Base-by-base conservation (phyloP, 352 stramenopile genomes). In the Pythium sukuiense region DNA sequence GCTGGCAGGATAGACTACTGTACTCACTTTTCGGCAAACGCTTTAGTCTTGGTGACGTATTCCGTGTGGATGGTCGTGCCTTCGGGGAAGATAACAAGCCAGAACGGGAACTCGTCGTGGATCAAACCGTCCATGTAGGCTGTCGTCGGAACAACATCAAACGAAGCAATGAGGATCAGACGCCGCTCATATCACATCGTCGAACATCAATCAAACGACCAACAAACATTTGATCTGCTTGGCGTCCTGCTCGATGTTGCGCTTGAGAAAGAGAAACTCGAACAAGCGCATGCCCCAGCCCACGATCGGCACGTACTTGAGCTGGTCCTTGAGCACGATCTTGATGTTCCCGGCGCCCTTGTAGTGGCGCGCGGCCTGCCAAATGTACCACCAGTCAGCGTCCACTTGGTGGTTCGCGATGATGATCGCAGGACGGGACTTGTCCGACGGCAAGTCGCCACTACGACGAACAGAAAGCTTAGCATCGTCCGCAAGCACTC, bases 341-440 rank as follows among this genome's bases (percentile, higher is more conserved):
- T 97, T 97, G 59, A 97, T 76, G 75, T 95, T 92, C 11, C 88
- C 88, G 7, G 87, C 82, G 27, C 81, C 83, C 0, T 80, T 58
- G 29, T 80, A 61, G 18, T 77, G 61, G 7, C 86, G 84, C 65
- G 89, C 81, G 30, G 90, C 81, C 67, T 95, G 85, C 85, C 92
- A 97, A 50, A 97, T 83, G 70, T 94, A 97, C 92, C 92, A 98
- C 79, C 91, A 98, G 77, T 98, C 95, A 12, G 83, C 89, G 72
- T 98, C 89, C 37, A 95, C 81, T 50, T 97, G 79, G 75, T 98
- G 93, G 76, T 98, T 98, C 8, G 79, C 86, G 29, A 98, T 86
- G 64, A 98, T 79, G 62, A 98, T 92, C 7, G 76, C 83, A 13
- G 90, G 90, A 16, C 89, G 89, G 12, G 84, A 69, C 20, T 71